These are phyloP conservation scores for Sugiyamaella americana DNA, from an alignment of 805 yeast genomes.

Conservation along the genomic window DNA sequence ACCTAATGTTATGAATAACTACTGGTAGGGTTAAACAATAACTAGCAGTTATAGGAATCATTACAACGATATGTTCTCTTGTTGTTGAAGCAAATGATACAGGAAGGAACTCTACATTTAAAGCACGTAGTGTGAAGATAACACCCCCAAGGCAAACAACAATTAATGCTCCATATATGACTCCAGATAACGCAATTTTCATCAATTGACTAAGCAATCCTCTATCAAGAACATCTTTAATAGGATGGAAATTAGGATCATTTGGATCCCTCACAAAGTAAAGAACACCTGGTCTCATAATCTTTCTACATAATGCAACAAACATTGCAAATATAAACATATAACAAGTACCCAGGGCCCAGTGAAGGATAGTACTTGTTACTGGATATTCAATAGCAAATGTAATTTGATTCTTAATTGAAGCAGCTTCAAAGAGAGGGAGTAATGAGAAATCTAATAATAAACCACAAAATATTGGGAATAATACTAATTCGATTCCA, in stretches of 20 bases:
- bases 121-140: conserved; percentile 42
- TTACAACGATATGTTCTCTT: conserved; percentile 17
- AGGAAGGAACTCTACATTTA: conserved; percentile 22
- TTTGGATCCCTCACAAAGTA: conserved; percentile 92
- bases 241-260: conserved; percentile 80
- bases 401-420: conserved; percentile 4
- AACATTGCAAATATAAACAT: conserved; percentile 84
- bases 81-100: conserved; percentile 2
- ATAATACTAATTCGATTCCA: conserved; percentile 70
- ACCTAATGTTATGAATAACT: conserved; percentile 5
- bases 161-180: conserved; percentile 55
- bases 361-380: conserved; percentile 35
- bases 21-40: conserved; percentile 11
- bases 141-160: conserved; percentile 66
- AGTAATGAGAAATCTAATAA: conserved; percentile 63
- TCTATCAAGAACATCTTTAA: conserved; percentile 79
- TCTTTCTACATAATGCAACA: conserved; percentile 74
- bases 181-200: conserved; percentile 64
- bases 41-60: conserved; percentile 6
- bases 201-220: conserved; percentile 68
- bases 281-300: conserved; percentile 81
- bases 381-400: conserved; percentile 21
- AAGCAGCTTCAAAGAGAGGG: conserved; percentile 41
- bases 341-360: conserved; percentile 75
- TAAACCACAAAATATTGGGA: conserved; percentile 83